phyloP scores from a whole-genome alignment of 768 basidiomycete genomes.

The Porpolomopsis calyptriformis region DNA sequence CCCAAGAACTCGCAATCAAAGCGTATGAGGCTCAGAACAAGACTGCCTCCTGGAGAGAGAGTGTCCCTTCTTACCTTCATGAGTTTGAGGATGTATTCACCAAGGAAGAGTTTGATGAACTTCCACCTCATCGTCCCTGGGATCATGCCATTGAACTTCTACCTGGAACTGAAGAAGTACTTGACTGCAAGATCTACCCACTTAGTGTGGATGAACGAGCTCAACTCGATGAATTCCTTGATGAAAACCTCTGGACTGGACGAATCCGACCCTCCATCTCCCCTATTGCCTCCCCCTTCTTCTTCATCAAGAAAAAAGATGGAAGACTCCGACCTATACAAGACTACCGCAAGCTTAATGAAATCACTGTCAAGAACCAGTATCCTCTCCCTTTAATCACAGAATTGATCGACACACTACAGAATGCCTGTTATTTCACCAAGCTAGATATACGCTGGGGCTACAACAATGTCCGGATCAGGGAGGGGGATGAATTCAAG shows the following conservation, averaged over 20 bases:
- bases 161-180: no score
- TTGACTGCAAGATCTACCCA: not conserved
- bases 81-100: no score
- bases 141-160: no score
- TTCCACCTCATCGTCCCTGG: no score
- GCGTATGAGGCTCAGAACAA: no score
- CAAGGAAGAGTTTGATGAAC: no score
- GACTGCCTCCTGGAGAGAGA: no score
- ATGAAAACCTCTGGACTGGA: constrained; percentile 19
- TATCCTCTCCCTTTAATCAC: constrained; percentile 28
- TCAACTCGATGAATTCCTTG: constrained; percentile 18
- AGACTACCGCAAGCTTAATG: constrained; percentile 27
- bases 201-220: constrained; percentile 16
- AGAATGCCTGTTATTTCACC: constrained; percentile 18
- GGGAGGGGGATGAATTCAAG: constrained; percentile 9
- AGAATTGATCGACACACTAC: constrained; percentile 18
- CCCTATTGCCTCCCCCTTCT: constrained; percentile 16
- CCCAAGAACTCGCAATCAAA: no score
- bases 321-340: constrained; percentile 19
- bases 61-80: no score
- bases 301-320: constrained; percentile 20
- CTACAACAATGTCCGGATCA: constrained; percentile 1
- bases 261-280: constrained; percentile 18
- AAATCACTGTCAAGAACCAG: constrained; percentile 23
- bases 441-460: constrained; percentile 30